phyloP scores from a whole-genome alignment of 2,329 filamentous ascomycete species.

The Amylocarpus encephaloides region DNA sequence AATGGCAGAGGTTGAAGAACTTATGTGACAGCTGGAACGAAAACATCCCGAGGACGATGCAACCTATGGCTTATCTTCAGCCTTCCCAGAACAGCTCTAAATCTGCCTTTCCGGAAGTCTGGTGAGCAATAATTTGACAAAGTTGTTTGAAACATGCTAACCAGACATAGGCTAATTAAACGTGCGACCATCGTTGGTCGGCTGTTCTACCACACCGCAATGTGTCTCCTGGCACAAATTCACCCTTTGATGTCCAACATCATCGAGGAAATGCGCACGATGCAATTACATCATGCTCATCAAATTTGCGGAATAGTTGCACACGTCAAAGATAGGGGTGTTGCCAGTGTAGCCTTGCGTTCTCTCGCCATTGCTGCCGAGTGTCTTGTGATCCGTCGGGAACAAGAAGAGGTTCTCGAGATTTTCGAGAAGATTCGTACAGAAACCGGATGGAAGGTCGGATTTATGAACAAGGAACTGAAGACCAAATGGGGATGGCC shows the following conservation, averaged over 20 bases:
- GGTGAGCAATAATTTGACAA: constrained; percentile 44
- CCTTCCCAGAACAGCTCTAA: constrained; percentile 59
- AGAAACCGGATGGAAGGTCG: constrained; percentile 73
- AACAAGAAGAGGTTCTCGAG: constrained; percentile 74
- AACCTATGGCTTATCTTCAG: constrained; percentile 71
- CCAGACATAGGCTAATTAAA: constrained; percentile 64
- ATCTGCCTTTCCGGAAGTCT: constrained; percentile 80
- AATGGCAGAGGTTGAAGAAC: constrained; percentile 76
- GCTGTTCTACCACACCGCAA: constrained; percentile 82
- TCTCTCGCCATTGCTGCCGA: constrained; percentile 73
- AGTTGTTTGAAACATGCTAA: constrained; percentile 20
- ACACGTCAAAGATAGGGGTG: constrained; percentile 73
- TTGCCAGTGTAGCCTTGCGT: constrained; percentile 72
- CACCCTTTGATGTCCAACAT: constrained; percentile 60
- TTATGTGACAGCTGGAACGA: constrained; percentile 79
- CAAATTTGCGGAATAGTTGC: constrained; percentile 86
- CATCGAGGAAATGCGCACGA: constrained; percentile 59
- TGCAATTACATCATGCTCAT: constrained; percentile 69
- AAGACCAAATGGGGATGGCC: constrained; percentile 72
- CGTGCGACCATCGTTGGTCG: constrained; percentile 73
- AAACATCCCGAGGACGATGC: constrained; percentile 77
- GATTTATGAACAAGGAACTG: constrained; percentile 64
- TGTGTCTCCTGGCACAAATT: constrained; percentile 72
- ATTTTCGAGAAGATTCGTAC: constrained; percentile 71
- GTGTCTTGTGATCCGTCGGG: constrained; percentile 58